Base-by-base conservation (phyloP, 106 monocot species). In the Dioscorea zingiberensis region DNA sequence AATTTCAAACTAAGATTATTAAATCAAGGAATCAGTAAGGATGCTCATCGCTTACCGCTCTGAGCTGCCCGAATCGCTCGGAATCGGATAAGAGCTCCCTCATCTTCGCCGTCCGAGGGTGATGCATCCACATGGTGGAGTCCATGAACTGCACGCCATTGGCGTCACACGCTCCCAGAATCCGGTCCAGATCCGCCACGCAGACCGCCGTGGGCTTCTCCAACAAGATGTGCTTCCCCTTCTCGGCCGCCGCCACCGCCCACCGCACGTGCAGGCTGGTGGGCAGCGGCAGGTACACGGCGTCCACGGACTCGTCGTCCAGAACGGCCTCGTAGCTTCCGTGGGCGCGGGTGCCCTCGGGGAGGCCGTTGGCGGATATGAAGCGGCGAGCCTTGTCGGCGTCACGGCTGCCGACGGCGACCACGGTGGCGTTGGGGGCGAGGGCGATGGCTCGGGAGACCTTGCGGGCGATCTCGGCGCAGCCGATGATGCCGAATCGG, bases 401-500 rank as follows among this genome's bases (percentile, higher is more conserved):
- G 59, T 76, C 76, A n/a, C 83, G 83, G 76, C 80, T 80, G 13
- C 77, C 83, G 73, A 87, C 80, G 77, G 83, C 83, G 67, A 32
- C 28, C 27, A 83, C 21, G 76, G 48, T 55, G 70, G 83, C 76
- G 69, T 72, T 74, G 32, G 87, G 80, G 25, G 77, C 47, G 67
- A 87, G 80, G 53, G 21, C 22, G 69, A 88, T 81, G 59, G 78
- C 88, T 18, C 88, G 77, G 11, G 75, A 62, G 25, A 88, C 29
- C 70, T 88, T 88, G 26, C 76, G 77, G 23, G 88, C 88, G 47
- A 88, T 84, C 3, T 67, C 47, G 57, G 88, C 88, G 76, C 84
- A 88, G 24, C 88, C 84, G 13, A 88, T 10, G 58, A 88, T 81
- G 58, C 88, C 84, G 81, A 88, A 88, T 0, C 84, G 77, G 63